phyloP scores from a whole-genome alignment of 768 basidiomycete genomes.

The Gymnopilus junonius region DNA sequence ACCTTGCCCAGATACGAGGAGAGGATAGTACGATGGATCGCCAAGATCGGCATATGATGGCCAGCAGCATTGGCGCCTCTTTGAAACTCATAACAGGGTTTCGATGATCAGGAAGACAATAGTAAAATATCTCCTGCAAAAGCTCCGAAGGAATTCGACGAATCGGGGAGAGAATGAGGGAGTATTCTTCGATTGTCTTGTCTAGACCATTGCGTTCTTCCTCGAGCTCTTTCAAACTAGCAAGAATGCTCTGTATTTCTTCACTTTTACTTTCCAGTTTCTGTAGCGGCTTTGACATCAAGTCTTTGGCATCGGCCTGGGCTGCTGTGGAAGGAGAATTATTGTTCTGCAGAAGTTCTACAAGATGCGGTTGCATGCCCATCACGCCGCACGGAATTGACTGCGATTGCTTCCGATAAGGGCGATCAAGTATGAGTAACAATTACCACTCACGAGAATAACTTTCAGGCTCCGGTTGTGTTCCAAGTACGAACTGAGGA shows the following conservation, averaged over 20 bases:
- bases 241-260: not conserved
- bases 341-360: not conserved
- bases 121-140: slow-evolving; percentile 4
- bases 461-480: too few relatives aligned
- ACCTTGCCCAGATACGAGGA: slow-evolving; percentile 3
- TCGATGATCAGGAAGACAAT: not conserved
- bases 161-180: not conserved
- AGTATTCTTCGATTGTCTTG: not conserved
- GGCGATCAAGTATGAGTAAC: not conserved
- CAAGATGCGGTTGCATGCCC: not conserved
- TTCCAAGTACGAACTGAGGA: too few relatives aligned
- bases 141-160: slow-evolving; percentile 4
- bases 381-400: too few relatives aligned
- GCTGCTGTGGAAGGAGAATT: not conserved
- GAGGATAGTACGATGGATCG: not conserved
- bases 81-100: not conserved
- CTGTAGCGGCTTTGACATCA: not conserved
- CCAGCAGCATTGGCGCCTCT: not conserved
- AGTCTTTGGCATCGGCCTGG: not conserved
- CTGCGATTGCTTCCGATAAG: too few relatives aligned
- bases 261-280: not conserved
- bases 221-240: not conserved
- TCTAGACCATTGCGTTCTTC: not conserved
- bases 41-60: not conserved
- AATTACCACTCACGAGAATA: not conserved